These are phyloP conservation scores for Triticum urartu DNA, from an alignment of 176 grass and related monocot genomes.

Conservation along the genomic window DNA sequence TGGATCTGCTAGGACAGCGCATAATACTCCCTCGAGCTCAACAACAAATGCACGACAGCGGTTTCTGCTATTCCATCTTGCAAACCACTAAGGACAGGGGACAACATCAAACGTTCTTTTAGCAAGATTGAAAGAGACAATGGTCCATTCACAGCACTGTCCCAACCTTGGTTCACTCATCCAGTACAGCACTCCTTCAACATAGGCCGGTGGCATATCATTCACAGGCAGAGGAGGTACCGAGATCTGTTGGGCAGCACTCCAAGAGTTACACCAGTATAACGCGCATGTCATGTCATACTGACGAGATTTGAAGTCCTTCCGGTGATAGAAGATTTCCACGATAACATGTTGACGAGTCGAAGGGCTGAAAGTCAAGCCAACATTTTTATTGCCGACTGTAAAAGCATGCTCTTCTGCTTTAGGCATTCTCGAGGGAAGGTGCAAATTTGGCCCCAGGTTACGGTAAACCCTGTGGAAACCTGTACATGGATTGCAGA, in stretches of 20 bases:
- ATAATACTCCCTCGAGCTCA: constrained; percentile 1
- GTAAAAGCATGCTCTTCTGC: neutral
- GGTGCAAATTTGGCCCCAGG: too few species aligned
- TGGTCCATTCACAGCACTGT: neutral
- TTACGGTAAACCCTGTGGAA: neutral
- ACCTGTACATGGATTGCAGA: constrained; percentile 29
- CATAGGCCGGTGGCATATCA: constrained; percentile 14
- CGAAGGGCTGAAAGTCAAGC: constrained; percentile 9
- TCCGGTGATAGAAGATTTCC: neutral
- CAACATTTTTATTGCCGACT: constrained; percentile 23
- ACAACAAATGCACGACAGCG: neutral
- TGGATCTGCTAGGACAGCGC: constrained; percentile 7
- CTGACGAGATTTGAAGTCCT: neutral
- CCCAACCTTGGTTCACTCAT: constrained; percentile 14
- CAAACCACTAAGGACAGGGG: neutral
- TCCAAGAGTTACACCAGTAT: neutral
- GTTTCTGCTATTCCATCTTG: neutral
- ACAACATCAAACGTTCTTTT: neutral
- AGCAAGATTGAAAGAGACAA: neutral
- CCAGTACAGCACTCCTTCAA: constrained; percentile 15
- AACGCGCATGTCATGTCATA: neutral
- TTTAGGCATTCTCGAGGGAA: neutral
- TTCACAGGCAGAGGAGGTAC: constrained; percentile 18
- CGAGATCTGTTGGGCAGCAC: too few species aligned
- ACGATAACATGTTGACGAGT: neutral